phyloP scores from a whole-genome alignment of 2,329 filamentous ascomycete species.

The Torrubiella hemipterigena region DNA sequence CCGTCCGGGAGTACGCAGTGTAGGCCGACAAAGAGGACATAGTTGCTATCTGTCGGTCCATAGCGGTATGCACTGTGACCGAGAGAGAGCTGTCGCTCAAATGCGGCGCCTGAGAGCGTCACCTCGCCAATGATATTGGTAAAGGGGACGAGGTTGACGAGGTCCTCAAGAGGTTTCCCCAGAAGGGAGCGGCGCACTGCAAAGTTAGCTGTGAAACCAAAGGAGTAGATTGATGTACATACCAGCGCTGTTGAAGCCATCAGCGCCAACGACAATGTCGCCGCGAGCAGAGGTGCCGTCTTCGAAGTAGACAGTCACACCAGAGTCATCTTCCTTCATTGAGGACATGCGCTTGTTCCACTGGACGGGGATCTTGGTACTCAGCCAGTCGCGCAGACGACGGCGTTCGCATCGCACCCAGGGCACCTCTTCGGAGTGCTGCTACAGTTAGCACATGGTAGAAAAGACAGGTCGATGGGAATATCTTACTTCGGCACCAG shows the following conservation, averaged over 20 bases:
- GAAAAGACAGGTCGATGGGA: too few relatives aligned
- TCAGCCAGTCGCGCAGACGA: conserved; percentile 11
- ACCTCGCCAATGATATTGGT: conserved; percentile 16
- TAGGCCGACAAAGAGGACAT: conserved; percentile 13
- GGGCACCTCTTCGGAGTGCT: conserved; percentile 8
- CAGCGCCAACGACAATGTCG: conserved; percentile 32
- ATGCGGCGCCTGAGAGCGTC: conserved; percentile 12
- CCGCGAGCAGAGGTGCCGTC: conserved; percentile 29
- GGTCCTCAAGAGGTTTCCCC: conserved; percentile 10
- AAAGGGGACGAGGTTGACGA: conserved; percentile 13
- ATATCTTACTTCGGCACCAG: too few relatives aligned
- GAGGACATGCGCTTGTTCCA: conserved; percentile 23
- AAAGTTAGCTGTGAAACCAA: conserved; percentile 3
- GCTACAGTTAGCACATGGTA: conserved; percentile 8
- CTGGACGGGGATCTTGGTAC: conserved; percentile 17
- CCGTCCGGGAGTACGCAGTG: conserved; percentile 11
- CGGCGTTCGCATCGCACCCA: neutral
- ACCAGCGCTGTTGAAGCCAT: conserved; percentile 28
- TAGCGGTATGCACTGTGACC: conserved; percentile 17
- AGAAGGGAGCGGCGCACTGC: conserved; percentile 18
- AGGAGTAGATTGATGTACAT: conserved; percentile 13
- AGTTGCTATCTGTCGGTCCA: neutral
- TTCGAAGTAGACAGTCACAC: conserved; percentile 27
- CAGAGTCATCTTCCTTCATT: conserved; percentile 20
- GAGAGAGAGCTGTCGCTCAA: conserved; percentile 18